Evolutionary conservation across 139 green algal species (phyloP).

Genomic region (Yamagishiella unicocca): DNA sequence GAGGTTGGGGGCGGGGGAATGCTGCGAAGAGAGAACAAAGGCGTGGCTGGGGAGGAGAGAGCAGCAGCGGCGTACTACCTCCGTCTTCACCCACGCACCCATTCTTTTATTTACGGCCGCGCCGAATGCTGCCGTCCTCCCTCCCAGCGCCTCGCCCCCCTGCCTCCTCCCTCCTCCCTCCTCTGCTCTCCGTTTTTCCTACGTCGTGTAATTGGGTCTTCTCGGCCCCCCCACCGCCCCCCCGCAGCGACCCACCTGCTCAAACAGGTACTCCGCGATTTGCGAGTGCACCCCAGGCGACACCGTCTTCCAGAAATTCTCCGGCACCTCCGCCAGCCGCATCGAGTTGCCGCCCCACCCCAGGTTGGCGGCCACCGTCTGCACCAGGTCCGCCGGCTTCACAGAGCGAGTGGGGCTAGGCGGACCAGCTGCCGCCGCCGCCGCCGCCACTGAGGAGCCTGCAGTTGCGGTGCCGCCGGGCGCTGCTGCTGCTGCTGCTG

Average conservation of each 20-base stretch:
- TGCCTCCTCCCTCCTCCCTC: not conserved
- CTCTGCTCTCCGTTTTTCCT: not conserved
- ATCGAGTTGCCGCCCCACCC: slow-evolving; percentile 30
- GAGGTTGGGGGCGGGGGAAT: not conserved
- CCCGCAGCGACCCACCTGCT: slow-evolving; percentile 22
- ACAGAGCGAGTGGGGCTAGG: not conserved
- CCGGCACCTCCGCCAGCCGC: slow-evolving; percentile 55
- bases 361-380: slow-evolving; percentile 2
- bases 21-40: too few relatives aligned
- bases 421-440: not conserved
- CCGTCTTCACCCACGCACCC: too few relatives aligned
- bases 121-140: not conserved
- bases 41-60: too few relatives aligned
- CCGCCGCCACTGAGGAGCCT: not conserved
- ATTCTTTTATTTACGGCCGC: too few relatives aligned
- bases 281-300: slow-evolving; percentile 54
- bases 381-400: not conserved
- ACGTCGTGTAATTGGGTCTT: too few relatives aligned
- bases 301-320: slow-evolving; percentile 61
- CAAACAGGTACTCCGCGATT: slow-evolving; percentile 56
- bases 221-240: not conserved
- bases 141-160: not conserved
- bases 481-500: not conserved
- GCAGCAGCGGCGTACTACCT: too few relatives aligned
- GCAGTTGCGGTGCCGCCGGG: not conserved